These are phyloP conservation scores for Auriscalpium orientale DNA, from an alignment of 768 basidiomycete genomes.

Conservation along the genomic window DNA sequence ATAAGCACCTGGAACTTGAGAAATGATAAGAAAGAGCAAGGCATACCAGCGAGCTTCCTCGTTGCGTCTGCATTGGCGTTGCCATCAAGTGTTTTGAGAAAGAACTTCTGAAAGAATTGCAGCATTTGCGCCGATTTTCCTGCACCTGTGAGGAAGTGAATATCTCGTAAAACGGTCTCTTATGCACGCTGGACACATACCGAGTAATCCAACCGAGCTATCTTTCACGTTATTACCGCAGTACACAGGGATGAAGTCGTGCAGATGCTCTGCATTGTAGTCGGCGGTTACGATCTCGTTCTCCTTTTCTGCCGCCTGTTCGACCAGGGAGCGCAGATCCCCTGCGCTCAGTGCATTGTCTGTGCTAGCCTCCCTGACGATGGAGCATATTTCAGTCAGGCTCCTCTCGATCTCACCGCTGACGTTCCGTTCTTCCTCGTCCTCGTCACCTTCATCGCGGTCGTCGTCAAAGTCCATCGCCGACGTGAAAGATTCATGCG, in stretches of 20 bases:
- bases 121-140: too few relatives aligned
- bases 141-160: too few relatives aligned
- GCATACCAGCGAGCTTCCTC: too few relatives aligned
- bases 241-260: not conserved
- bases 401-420: not conserved
- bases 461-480: not conserved
- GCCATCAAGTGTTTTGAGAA: too few relatives aligned
- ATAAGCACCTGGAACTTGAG: too few relatives aligned
- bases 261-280: not conserved
- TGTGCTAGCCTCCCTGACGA: not conserved
- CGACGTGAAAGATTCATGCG: too few relatives aligned
- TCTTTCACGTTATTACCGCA: not conserved
- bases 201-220: too few relatives aligned
- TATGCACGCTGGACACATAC: too few relatives aligned
- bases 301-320: not conserved
- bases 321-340: not conserved
- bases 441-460: not conserved
- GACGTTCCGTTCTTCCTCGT: not conserved
- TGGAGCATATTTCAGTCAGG: not conserved
- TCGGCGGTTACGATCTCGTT: not conserved
- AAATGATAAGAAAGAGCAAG: too few relatives aligned
- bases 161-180: too few relatives aligned
- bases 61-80: too few relatives aligned
- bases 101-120: too few relatives aligned
- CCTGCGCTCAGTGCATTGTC: not conserved